Conservation (phyloP, 2,329 filamentous ascomycete species). For the Hypoxylon sp. region DNA sequence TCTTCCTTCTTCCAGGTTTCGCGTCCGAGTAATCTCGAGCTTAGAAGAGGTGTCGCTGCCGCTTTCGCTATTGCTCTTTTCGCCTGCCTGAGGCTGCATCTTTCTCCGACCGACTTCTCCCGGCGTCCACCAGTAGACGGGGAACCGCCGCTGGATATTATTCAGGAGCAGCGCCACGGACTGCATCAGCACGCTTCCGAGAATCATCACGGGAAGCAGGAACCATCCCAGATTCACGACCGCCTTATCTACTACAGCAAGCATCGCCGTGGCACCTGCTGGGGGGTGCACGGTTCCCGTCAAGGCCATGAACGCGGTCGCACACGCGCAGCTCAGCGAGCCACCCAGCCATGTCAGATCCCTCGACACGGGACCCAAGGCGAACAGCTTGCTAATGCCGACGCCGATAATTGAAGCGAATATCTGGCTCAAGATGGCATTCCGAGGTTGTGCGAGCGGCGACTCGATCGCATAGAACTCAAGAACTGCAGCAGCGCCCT, state of each 20-base stretch:
- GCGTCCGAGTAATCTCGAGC: constrained; percentile 19
- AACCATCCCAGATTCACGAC: constrained; percentile 74
- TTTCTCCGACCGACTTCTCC: constrained; percentile 42
- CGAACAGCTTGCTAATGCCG: constrained; percentile 73
- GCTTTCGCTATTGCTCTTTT: constrained; percentile 25
- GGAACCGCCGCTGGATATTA: constrained; percentile 75
- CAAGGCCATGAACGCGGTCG: constrained; percentile 73
- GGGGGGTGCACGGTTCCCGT: constrained; percentile 81
- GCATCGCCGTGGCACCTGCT: constrained; percentile 77
- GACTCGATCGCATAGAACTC: constrained; percentile 79
- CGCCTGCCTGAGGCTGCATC: constrained; percentile 15
- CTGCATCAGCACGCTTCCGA: constrained; percentile 72
- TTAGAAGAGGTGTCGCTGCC: constrained; percentile 26
- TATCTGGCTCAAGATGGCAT: constrained; percentile 74
- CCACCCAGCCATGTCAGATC: constrained; percentile 72
- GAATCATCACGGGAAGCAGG: constrained; percentile 70
- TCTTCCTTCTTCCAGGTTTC: constrained; percentile 31
- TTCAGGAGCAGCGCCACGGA: constrained; percentile 72
- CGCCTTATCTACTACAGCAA: constrained; percentile 71
- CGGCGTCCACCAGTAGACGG: constrained; percentile 77
- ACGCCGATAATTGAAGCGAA: constrained; percentile 72
- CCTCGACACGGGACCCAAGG: constrained; percentile 59
- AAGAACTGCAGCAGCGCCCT: constrained; percentile 82
- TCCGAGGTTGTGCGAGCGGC: constrained; percentile 79
- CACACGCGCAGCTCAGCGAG: constrained; percentile 71